phyloP scores from a whole-genome alignment of 805 yeast genomes.

The Candida parachauliodes region DNA sequence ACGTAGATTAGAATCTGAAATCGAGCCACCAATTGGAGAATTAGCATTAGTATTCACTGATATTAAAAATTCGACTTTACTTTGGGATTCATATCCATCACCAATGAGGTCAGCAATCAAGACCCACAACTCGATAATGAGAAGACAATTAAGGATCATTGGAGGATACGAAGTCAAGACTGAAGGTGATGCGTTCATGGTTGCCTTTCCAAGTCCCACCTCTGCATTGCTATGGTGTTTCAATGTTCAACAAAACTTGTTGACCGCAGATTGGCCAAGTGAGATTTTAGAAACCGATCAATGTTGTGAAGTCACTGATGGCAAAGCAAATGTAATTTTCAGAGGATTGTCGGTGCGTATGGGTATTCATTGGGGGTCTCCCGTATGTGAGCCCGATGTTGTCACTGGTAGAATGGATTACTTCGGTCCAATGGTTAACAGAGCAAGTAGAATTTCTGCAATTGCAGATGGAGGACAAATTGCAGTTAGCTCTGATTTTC shows the following conservation, averaged over 20 bases:
- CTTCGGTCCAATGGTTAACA: conserved; percentile 97
- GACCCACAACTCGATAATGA: conserved; percentile 90
- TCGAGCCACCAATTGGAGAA: conserved; percentile 91
- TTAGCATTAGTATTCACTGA: conserved; percentile 96
- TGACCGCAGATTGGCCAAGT: conserved; percentile 89
- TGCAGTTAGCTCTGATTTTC: conserved; percentile 77
- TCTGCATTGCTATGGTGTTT: conserved; percentile 93
- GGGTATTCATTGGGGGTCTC: conserved; percentile 99
- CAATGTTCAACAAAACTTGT: conserved; percentile 81
- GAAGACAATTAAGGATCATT: conserved; percentile 84
- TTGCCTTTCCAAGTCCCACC: conserved; percentile 89
- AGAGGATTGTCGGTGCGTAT: conserved; percentile 92
- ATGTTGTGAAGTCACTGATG: conserved; percentile 75
- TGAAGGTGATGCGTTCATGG: conserved; percentile 99
- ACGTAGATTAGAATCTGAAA: conserved; percentile 83
- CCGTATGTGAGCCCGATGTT: conserved; percentile 92
- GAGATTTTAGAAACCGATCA: conserved; percentile 83
- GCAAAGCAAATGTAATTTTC: conserved; percentile 57
- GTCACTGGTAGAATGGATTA: conserved; percentile 98
- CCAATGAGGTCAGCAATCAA: conserved; percentile 97
- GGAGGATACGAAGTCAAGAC: conserved; percentile 99
- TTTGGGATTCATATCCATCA: conserved; percentile 91
- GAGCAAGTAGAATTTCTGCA: conserved; percentile 89
- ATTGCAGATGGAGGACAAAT: conserved; percentile 99
- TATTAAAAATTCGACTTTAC: conserved; percentile 85